Percentiles rank a stretch among this genome's conserved stretches.
phyloP scores from a whole-genome alignment of 768 basidiomycete genomes.

The Tephrocybe rancida region DNA sequence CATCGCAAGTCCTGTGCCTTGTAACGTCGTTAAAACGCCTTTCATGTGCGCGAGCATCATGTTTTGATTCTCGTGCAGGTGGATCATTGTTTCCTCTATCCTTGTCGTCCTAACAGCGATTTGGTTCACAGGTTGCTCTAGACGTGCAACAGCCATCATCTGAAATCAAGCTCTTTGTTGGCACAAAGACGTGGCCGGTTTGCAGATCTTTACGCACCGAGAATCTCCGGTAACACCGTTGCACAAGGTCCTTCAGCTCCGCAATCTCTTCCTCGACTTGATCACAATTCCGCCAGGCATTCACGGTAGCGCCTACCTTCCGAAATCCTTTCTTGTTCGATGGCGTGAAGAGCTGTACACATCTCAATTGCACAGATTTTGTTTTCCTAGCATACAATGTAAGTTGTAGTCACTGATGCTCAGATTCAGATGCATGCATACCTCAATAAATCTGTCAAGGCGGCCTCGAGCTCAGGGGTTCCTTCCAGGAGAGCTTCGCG shows the following conservation, averaged over 20 bases:
- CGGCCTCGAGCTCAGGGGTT: slow-evolving; percentile 8
- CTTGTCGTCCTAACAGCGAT: slow-evolving; percentile 5
- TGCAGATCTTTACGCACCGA: slow-evolving; percentile 7
- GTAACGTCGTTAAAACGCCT: slow-evolving; percentile 8
- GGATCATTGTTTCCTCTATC: neutral
- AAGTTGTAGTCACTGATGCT: neutral
- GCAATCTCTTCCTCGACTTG: slow-evolving; percentile 6
- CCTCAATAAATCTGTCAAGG: slow-evolving; percentile 2
- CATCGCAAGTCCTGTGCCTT: neutral
- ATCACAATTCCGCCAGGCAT: slow-evolving; percentile 10
- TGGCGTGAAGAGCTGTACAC: neutral
- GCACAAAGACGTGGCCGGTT: neutral
- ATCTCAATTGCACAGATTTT: neutral
- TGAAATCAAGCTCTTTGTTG: neutral
- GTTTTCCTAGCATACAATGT: no score
- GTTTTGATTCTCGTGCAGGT: slow-evolving; percentile 10
- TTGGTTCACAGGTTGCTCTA: slow-evolving; percentile 8
- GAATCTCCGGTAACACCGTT: slow-evolving; percentile 15
- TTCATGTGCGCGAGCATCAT: slow-evolving; percentile 10
- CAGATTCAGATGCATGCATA: neutral
- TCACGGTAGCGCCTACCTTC: slow-evolving; percentile 7
- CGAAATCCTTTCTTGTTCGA: slow-evolving; percentile 3
- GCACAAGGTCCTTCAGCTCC: slow-evolving; percentile 11
- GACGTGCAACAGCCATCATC: slow-evolving; percentile 15
- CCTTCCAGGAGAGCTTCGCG: slow-evolving; percentile 6